Evolutionary conservation across 129 eudicot genomes (phyloP), one percentile per base, ranked within the genome.

Genomic region (Escallonia herrerae): DNA sequence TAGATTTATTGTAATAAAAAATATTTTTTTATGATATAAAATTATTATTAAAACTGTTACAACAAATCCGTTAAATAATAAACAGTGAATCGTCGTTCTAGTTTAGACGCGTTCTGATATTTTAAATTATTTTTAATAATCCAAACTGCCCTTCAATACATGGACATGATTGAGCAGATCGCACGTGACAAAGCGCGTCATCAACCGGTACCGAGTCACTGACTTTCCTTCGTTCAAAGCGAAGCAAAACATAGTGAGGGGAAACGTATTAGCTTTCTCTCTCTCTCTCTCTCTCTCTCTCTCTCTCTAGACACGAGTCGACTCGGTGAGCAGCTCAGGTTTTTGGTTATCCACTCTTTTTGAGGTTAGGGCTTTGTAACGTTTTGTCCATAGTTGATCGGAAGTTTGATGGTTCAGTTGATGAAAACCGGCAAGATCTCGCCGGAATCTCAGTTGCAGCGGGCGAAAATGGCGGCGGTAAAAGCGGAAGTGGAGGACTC

Each of bases 401-500:
- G 58, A 42, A 12, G 2, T 58, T 64, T 68, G 65, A 81, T 83
- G 90, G 90, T 86, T 66, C 89, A 79, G 61, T 60, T 80, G 72
- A 82, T 82, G 97, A 82, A 76, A 46, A 75, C 38, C 70, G 75
- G 80, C 58, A 47, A 60, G 77, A 55, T 63, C 46, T 66, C 67
- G 67, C 64, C 80, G 69, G 86, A 73, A 40, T 70, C 67, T 47
- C 69, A 56, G 58, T 75, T 75, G 14, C 76, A 74, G 44, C 75
- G 66, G 14, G 83, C 76, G 33, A 78, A 76, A 61, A 73, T 68
- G 79, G 55, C 60, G 69, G 66, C 79, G 77, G 90, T 87, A 44
- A 91, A 87, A 70, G 58, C 74, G n/a, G 96, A 91, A 54, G 43
- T 78, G 43, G 79, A 81, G 43, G 87, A 81, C 56, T 10, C 80